Percentiles rank a stretch among this genome's conserved stretches.
Conservation (phyloP, 352 stramenopile genomes). For the Phytopythium aichiense region DNA sequence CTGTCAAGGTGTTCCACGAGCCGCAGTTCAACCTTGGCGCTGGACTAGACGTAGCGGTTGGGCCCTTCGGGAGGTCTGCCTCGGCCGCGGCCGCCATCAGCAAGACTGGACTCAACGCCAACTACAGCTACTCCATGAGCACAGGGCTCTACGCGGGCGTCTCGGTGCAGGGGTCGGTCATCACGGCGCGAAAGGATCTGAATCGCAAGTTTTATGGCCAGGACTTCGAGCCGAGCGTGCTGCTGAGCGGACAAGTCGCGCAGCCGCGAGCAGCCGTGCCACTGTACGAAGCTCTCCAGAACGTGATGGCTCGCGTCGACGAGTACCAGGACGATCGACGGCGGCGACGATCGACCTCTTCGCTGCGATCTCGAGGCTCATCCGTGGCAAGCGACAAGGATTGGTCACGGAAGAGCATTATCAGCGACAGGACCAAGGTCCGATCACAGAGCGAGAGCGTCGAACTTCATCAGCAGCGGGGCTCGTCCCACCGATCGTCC, state of each 20-base stretch:
- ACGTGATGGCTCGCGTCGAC: slow-evolving; percentile 11
- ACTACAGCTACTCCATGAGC: slow-evolving; percentile 85
- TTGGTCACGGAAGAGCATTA: neutral
- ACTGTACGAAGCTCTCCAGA: slow-evolving; percentile 34
- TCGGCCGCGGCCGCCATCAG: slow-evolving; percentile 37
- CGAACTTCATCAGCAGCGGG: neutral
- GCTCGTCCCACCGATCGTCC: neutral
- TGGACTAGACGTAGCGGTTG: slow-evolving; percentile 75
- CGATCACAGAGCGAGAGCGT: neutral
- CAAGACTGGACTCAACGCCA: slow-evolving; percentile 47
- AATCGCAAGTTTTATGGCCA: slow-evolving; percentile 88
- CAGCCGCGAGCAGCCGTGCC: slow-evolving; percentile 22
- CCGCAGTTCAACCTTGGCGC: slow-evolving; percentile 74
- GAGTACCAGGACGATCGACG: neutral
- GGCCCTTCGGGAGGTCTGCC: slow-evolving; percentile 59
- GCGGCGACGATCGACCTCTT: slow-evolving; percentile 1
- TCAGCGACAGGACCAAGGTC: neutral
- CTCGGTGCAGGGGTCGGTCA: slow-evolving; percentile 78
- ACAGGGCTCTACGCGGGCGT: slow-evolving; percentile 84
- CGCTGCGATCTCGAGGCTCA: neutral
- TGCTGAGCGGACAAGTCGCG: slow-evolving; percentile 27
- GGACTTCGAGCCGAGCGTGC: slow-evolving; percentile 21
- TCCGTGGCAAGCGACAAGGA: slow-evolving; percentile 2
- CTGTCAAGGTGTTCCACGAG: slow-evolving; percentile 76
- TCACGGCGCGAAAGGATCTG: slow-evolving; percentile 58